Percentiles rank a stretch among this genome's conserved stretches.
Evolutionary conservation across 2,329 filamentous ascomycete species (phyloP).

Genomic region (Aspergillus ruber): DNA sequence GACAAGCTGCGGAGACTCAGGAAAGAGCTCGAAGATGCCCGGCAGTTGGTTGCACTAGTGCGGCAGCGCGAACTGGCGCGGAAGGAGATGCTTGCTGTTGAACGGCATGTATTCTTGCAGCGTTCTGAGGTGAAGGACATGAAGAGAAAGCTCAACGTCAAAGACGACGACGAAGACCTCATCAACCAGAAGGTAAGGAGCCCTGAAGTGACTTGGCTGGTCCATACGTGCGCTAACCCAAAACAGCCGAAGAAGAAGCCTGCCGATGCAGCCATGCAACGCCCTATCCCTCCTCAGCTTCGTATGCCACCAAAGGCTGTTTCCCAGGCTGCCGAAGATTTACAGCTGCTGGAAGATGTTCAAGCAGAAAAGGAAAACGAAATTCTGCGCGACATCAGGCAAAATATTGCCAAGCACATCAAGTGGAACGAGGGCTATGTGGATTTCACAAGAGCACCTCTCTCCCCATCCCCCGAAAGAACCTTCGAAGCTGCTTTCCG

Average conservation of each 20-base stretch:
- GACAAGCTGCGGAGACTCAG: slow-evolving; percentile 91
- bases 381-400: slow-evolving; percentile 74
- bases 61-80: slow-evolving; percentile 74
- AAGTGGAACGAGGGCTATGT: slow-evolving; percentile 88
- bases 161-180: slow-evolving; percentile 86
- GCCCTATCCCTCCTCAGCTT: slow-evolving; percentile 57
- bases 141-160: slow-evolving; percentile 83
- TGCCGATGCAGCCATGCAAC: slow-evolving; percentile 54
- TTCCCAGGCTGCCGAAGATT: slow-evolving; percentile 70
- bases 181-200: slow-evolving; percentile 80
- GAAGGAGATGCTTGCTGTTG: slow-evolving; percentile 67
- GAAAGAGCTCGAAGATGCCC: slow-evolving; percentile 82
- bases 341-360: slow-evolving; percentile 69
- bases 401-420: slow-evolving; percentile 78
- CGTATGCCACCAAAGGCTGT: slow-evolving; percentile 66
- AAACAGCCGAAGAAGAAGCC: slow-evolving; percentile 65
- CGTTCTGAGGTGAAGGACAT: slow-evolving; percentile 75
- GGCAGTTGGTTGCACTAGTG: slow-evolving; percentile 70
- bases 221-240: slow-evolving; percentile 23
- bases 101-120: slow-evolving; percentile 75
- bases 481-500: slow-evolving; percentile 59
- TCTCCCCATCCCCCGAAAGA: slow-evolving; percentile 69
- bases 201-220: not conserved
- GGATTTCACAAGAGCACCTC: slow-evolving; percentile 77
- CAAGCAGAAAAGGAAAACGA: slow-evolving; percentile 74